phyloP scores from a whole-genome alignment of 73 alveolate species.

The Blepharisma stoltei region DNA sequence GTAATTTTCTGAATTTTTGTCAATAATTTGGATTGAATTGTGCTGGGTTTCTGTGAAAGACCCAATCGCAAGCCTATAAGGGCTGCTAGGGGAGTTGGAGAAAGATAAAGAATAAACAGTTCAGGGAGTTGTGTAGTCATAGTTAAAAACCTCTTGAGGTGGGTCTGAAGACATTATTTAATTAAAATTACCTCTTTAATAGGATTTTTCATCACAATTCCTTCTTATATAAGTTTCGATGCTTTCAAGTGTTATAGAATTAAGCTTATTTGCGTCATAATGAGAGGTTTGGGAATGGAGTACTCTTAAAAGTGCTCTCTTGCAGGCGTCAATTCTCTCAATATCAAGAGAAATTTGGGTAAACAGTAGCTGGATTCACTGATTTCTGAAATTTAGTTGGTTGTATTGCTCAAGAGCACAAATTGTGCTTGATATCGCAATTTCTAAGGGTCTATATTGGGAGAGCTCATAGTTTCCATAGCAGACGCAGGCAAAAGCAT shows the following conservation, averaged over 20 bases:
- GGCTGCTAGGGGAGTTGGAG: constrained; percentile 37
- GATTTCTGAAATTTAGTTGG: constrained; percentile 2
- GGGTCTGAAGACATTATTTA: too few species aligned
- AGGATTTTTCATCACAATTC: too few species aligned
- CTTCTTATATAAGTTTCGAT: too few species aligned
- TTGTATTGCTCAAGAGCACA: constrained; percentile 17
- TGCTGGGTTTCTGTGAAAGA: constrained; percentile 52
- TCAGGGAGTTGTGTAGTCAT: too few species aligned
- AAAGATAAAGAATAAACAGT: constrained; percentile 2
- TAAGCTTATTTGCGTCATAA: not conserved
- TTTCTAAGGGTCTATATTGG: not conserved
- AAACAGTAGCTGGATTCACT: not conserved
- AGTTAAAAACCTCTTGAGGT: too few species aligned
- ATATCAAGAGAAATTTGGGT: not conserved
- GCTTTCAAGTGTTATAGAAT: not conserved
- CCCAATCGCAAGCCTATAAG: constrained; percentile 56
- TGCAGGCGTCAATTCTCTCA: not conserved
- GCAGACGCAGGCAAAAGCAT: not conserved
- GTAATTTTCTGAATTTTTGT: constrained; percentile 57
- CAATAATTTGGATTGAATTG: constrained; percentile 63
- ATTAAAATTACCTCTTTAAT: too few species aligned
- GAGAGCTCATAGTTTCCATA: not conserved
- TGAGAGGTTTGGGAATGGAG: not conserved
- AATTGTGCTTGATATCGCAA: not conserved
- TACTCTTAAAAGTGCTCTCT: not conserved